Conservation (phyloP, 148 eudicot genomes). For the Fagopyrum esculentum region DNA sequence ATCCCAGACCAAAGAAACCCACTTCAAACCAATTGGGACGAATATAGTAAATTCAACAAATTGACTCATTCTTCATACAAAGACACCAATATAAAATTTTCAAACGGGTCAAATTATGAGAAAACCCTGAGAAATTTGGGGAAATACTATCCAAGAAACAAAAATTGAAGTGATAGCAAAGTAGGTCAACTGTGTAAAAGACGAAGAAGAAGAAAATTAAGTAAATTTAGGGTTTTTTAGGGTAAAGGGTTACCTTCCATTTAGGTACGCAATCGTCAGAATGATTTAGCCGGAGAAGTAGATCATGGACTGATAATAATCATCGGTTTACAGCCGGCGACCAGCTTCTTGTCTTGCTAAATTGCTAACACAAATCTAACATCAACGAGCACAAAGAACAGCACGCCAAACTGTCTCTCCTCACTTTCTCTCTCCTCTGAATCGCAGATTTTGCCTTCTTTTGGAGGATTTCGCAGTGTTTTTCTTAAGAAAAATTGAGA, state of each 20-base stretch:
- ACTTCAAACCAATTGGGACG: background rate
- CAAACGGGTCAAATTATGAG: background rate
- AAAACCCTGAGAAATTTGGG: background rate
- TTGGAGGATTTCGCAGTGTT: background rate
- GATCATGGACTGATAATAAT: conserved; percentile 9
- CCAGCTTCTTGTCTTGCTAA: too few relatives aligned
- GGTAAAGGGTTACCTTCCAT: conserved; percentile 15
- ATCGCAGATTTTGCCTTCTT: background rate
- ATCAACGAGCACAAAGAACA: background rate
- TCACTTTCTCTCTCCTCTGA: background rate
- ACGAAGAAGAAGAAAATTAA: background rate
- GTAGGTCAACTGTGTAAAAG: background rate
- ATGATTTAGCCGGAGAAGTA: background rate
- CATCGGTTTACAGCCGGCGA: background rate
- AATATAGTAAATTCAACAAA: conserved; percentile 1
- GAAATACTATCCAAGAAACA: background rate
- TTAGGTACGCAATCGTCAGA: background rate
- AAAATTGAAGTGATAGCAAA: background rate
- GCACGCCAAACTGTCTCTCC: background rate
- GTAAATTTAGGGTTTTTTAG: conserved; percentile 6
- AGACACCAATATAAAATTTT: background rate
- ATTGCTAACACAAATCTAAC: background rate
- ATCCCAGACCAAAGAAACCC: background rate
- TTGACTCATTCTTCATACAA: conserved; percentile 3
- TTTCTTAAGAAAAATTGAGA: background rate